Evolutionary conservation across 768 basidiomycete genomes (phyloP).

Genomic region (Artomyces pyxidatus): DNA sequence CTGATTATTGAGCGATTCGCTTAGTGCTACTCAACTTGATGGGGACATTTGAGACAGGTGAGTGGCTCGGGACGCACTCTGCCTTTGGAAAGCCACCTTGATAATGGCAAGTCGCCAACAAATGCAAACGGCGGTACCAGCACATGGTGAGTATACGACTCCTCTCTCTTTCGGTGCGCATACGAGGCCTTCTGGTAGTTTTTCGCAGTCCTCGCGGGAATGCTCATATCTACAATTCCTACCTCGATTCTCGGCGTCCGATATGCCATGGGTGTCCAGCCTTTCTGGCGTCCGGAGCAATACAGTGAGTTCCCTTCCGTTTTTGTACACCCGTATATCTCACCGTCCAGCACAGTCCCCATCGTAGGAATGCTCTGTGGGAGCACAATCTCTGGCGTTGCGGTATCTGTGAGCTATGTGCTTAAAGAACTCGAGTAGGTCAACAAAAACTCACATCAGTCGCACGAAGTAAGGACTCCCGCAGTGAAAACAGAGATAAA

Average conservation of each 20-base stretch:
- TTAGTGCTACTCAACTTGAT: slow-evolving; percentile 64
- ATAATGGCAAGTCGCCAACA: slow-evolving; percentile 57
- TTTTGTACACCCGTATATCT: background rate
- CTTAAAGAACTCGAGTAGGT: slow-evolving; percentile 69
- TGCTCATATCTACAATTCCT: slow-evolving; percentile 72
- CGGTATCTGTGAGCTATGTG: slow-evolving; percentile 62
- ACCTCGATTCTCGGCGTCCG: slow-evolving; percentile 69
- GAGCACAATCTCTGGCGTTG: slow-evolving; percentile 66
- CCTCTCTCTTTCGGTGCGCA: background rate
- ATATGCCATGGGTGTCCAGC: slow-evolving; percentile 67
- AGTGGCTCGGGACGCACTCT: slow-evolving; percentile 16
- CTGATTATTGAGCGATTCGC: background rate
- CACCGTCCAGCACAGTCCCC: slow-evolving; percentile 43
- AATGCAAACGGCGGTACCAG: slow-evolving; percentile 60
- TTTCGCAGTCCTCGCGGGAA: slow-evolving; percentile 51
- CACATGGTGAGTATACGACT: slow-evolving; percentile 51
- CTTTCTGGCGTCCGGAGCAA: slow-evolving; percentile 81
- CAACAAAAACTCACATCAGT: no score
- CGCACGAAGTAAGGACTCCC: no score
- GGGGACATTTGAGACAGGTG: slow-evolving; percentile 73
- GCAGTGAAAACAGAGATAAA: slow-evolving; percentile 76
- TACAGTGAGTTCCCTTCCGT: slow-evolving; percentile 42
- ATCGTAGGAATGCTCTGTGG: slow-evolving; percentile 85
- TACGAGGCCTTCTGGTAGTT: slow-evolving; percentile 36
- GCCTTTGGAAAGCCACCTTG: background rate